These are phyloP conservation scores for Solanum hybrid DNA, from an alignment of 305 asterid genomes.

Conservation along the genomic window DNA sequence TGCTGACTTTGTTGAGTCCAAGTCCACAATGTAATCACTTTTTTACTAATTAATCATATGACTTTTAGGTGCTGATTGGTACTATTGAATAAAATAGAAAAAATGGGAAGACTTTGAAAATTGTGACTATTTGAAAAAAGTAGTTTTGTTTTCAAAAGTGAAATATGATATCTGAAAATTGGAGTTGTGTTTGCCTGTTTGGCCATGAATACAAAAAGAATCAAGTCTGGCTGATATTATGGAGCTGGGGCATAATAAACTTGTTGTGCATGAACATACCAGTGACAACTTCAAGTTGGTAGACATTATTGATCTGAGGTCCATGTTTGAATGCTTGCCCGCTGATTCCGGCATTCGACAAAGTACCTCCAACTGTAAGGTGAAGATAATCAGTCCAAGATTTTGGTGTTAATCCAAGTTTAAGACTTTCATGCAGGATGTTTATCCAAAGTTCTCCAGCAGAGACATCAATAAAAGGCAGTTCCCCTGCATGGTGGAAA, in stretches of 20 bases:
- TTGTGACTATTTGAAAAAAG: neutral
- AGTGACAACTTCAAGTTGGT: constrained; percentile 85
- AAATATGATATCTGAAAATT: neutral
- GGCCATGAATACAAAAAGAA: neutral
- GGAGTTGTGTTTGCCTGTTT: neutral
- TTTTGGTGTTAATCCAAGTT: constrained; percentile 69
- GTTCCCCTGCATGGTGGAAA: constrained; percentile 40
- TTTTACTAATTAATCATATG: neutral
- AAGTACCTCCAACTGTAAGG: constrained; percentile 89
- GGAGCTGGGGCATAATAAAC: neutral
- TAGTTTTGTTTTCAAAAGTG: neutral
- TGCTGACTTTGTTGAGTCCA: neutral
- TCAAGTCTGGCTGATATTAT: neutral
- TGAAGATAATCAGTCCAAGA: constrained; percentile 98
- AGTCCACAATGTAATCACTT: neutral
- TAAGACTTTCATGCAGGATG: constrained; percentile 67
- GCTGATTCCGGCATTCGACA: constrained; percentile 90
- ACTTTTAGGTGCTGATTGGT: neutral
- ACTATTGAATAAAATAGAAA: neutral
- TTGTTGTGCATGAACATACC: constrained; percentile 32
- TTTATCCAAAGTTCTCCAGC: constrained; percentile 90
- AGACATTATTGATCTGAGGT: constrained; percentile 85
- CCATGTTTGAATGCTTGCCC: constrained; percentile 93
- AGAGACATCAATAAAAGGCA: constrained; percentile 64
- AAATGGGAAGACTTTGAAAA: neutral